Conservation (phyloP, 192 early-diverging fungal species). For the Rhizophagus clarus region DNA sequence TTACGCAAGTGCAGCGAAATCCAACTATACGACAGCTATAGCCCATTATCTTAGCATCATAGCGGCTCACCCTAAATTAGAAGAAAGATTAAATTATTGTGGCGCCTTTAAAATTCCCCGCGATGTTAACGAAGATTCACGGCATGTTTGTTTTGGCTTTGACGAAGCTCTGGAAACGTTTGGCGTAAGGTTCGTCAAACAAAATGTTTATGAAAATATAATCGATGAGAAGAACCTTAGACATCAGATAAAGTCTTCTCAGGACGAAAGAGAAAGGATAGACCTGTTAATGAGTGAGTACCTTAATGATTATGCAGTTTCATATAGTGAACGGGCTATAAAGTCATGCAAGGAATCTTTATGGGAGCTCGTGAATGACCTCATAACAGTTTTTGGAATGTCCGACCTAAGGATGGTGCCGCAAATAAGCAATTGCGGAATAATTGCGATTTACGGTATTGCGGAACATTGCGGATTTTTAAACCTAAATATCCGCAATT, state of each 20-base stretch:
- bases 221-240: neutral
- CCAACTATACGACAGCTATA: no score
- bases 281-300: conserved; percentile 2
- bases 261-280: neutral
- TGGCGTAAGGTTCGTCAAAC: neutral
- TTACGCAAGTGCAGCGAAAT: no score
- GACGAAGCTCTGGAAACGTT: neutral
- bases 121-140: neutral
- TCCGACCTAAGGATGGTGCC: no score
- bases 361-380: neutral
- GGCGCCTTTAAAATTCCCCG: neutral
- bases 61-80: neutral
- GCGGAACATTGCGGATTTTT: no score
- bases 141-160: neutral
- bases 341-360: conserved; percentile 6
- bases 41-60: no score
- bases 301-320: neutral
- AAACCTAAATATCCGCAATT: no score
- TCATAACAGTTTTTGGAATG: neutral
- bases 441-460: no score
- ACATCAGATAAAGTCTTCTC: no score
- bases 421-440: no score
- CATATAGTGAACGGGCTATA: neutral
- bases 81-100: neutral
- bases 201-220: neutral